These are phyloP conservation scores for Aspergillus sp. DNA, from an alignment of 2,329 filamentous ascomycete genomes.

Conservation along the genomic window DNA sequence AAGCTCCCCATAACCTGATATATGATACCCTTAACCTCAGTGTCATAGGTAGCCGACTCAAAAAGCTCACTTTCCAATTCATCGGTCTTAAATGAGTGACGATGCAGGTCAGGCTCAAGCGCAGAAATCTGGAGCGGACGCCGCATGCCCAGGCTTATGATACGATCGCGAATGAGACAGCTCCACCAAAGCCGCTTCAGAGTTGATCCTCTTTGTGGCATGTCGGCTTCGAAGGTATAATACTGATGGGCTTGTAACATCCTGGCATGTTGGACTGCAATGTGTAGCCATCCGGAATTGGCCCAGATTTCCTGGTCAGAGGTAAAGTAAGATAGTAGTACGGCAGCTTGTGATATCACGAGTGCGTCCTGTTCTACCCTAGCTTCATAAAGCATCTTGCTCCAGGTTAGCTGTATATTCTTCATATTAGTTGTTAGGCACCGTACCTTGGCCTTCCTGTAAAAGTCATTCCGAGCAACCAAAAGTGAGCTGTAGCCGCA, in stretches of 20 bases:
- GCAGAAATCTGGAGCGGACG: background rate
- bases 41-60: background rate
- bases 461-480: background rate
- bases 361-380: background rate
- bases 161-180: background rate
- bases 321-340: background rate
- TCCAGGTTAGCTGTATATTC: too few species aligned
- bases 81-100: background rate
- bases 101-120: background rate
- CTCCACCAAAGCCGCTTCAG: background rate
- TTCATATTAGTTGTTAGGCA: too few species aligned
- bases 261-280: background rate
- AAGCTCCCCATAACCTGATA: background rate
- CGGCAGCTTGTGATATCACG: background rate
- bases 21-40: background rate
- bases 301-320: background rate
- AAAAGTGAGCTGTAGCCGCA: background rate
- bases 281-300: background rate
- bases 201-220: background rate
- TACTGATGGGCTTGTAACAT: background rate
- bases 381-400: background rate
- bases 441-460: background rate
- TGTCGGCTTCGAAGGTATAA: background rate
- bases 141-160: background rate
- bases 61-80: background rate